Percentiles rank a stretch among this genome's conserved stretches.
These are phyloP conservation scores for Leccinum ponderosum DNA, from an alignment of 1,284 basidiomycete species.

Conservation along the genomic window DNA sequence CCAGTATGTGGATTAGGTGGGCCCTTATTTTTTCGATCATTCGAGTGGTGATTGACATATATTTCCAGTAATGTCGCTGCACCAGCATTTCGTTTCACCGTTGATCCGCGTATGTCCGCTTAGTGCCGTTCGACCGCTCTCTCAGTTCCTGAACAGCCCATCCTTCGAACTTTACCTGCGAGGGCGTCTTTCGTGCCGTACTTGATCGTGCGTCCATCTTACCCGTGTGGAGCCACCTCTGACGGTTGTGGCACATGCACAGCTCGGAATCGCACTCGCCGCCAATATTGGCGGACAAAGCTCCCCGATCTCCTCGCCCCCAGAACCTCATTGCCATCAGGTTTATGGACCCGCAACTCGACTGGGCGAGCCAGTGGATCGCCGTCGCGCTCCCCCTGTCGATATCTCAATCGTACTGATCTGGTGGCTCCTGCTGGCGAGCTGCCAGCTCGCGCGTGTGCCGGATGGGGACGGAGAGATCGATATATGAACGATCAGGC, in stretches of 20 bases:
- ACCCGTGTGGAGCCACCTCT: neutral
- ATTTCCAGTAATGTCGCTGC: neutral
- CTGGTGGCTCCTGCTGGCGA: too few species aligned
- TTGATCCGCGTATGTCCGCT: neutral
- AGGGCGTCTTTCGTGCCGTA: neutral
- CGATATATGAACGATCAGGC: too few species aligned
- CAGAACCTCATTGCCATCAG: too few species aligned
- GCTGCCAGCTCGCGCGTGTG: too few species aligned
- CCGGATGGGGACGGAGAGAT: too few species aligned
- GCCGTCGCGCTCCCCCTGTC: too few species aligned
- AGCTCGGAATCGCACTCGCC: neutral
- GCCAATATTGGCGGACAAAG: neutral
- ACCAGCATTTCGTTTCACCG: neutral
- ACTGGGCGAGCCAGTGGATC: too few species aligned
- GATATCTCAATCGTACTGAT: too few species aligned
- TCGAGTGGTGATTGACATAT: neutral
- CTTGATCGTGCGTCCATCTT: neutral
- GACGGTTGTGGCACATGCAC: neutral
- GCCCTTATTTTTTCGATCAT: neutral
- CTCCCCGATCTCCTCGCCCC: neutral
- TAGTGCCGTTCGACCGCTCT: too few species aligned
- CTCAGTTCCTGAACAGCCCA: constrained; percentile 3
- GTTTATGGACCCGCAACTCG: too few species aligned
- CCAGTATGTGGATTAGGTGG: neutral
- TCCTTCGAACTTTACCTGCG: neutral